Evolutionary conservation across 139 green algal genomes (phyloP).

Genomic region (Chlorella sp.): DNA sequence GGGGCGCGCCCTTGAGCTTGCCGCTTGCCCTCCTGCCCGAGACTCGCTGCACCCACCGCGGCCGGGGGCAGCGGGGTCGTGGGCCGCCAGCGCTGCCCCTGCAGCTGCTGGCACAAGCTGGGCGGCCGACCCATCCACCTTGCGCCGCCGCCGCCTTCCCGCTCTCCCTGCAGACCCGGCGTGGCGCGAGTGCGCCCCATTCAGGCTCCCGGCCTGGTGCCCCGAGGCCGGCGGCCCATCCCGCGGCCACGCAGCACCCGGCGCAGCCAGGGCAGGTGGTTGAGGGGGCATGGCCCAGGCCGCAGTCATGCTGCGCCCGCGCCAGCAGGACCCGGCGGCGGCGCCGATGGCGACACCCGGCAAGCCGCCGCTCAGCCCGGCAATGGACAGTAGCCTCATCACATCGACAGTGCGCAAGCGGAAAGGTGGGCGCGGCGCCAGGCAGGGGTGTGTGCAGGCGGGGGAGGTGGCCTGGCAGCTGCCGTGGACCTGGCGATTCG

Average conservation of each 20-base stretch:
- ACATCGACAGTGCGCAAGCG: constrained; percentile 43
- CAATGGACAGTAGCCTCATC: constrained; percentile 37
- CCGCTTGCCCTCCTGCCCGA: too few relatives aligned
- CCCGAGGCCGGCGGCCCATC: neutral
- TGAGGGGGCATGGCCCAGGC: constrained; percentile 19
- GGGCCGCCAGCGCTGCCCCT: too few relatives aligned
- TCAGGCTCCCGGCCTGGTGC: neutral
- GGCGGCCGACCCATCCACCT: neutral
- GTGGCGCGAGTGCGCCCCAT: neutral
- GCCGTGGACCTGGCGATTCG: neutral
- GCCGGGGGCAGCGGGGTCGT: too few relatives aligned
- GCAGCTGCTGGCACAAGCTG: neutral
- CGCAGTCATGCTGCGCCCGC: constrained; percentile 3
- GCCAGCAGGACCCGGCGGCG: neutral
- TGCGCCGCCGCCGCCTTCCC: neutral
- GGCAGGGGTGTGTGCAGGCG: neutral
- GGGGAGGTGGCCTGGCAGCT: neutral
- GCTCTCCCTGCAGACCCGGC: neutral
- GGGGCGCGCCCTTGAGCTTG: too few relatives aligned
- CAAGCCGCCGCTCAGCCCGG: constrained; percentile 1
- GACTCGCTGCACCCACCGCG: too few relatives aligned
- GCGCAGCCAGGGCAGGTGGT: neutral
- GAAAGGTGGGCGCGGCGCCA: constrained; percentile 13
- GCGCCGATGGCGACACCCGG: constrained; percentile 12
- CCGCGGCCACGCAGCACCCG: too few relatives aligned